Base-by-base conservation (phyloP, 768 basidiomycete species). In the Holtermannia corniformis region DNA sequence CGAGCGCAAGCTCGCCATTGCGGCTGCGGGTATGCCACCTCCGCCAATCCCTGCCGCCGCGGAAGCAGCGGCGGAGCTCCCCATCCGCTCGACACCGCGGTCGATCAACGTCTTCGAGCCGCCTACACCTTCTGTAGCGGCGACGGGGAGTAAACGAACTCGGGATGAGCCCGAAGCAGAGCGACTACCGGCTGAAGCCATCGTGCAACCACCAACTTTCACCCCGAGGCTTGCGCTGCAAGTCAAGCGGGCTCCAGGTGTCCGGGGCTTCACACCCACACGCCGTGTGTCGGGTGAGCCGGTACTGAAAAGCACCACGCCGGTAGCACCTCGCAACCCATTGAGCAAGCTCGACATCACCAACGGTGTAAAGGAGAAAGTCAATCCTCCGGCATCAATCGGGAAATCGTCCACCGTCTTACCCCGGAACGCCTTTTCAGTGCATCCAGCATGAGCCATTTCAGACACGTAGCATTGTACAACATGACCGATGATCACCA, bases 1-100 rank as follows among this genome's bases (percentile, higher is more conserved):
- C 24, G 57, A 61, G 42, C 50, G 60, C 26, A 58, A 65, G 43
- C 46, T 66, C 19, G 48, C 56, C 3, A 23, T 52, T 11, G 48
- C 43, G 25, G 42, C 50, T 2, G 41, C 58, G 5, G 48, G 48
- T 12, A 46, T 46, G 28, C 43, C 42, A 10, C 49, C 54, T 14
- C 42, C 54, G 10, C 53, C 13, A 11, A 22, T 43, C 7, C 42
- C 50, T 5, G 37, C 2, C 2, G 1, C 44, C 25, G n/a, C 14
- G 3, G 4, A 11, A 49, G 13, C n/a, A 22, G 23, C 22, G 20
- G n/a, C 22, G 24, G 22, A 12, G 13, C 41, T 37, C 49, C 49
- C 22, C 14, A 2, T 10, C 2, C 24, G 24, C 4, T 24, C 19
- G 7, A 20, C 37, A 22, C 21, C 37, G 4, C 32, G 14, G 5